A percentile compares a stretch with the other conserved stretches of the same genome.
phyloP scores from a whole-genome alignment of 148 eudicot species.

The Beta vulgaris region DNA sequence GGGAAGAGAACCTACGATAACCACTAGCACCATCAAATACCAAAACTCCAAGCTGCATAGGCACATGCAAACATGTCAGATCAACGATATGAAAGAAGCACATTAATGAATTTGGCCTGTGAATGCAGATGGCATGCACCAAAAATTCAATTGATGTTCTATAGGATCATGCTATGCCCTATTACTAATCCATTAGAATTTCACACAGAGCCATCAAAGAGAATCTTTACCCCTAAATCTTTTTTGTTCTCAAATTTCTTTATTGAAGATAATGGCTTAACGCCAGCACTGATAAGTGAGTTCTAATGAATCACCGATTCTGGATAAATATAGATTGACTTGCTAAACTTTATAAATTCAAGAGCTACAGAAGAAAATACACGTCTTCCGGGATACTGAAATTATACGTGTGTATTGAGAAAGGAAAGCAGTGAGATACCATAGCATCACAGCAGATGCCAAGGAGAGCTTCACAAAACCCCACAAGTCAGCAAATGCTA shows the following conservation, averaged over 20 bases:
- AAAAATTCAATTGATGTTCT: background rate
- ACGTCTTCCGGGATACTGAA: background rate
- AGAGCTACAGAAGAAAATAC: background rate
- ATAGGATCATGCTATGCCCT: background rate
- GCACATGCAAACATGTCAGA: constrained; percentile 11
- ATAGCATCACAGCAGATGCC: constrained; percentile 82
- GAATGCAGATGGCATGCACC: background rate
- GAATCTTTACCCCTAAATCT: background rate
- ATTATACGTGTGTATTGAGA: background rate
- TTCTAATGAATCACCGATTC: background rate
- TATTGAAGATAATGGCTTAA: background rate
- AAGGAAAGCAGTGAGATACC: constrained; percentile 34
- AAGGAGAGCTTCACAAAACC: constrained; percentile 67
- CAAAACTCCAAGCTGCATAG: constrained; percentile 77
- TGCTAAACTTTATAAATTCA: background rate
- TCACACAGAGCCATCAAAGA: background rate
- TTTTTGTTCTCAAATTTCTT: background rate
- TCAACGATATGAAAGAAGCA: background rate
- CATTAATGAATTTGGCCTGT: background rate
- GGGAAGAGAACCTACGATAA: constrained; percentile 56
- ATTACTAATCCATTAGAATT: no score
- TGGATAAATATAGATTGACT: background rate
- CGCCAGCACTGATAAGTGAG: background rate
- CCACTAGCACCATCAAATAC: constrained; percentile 73
- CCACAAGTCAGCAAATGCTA: constrained; percentile 68